Evolutionary conservation across 345 rosid genomes (phyloP), one percentile per base, ranked within the genome.

Genomic region (Heritiera littoralis): DNA sequence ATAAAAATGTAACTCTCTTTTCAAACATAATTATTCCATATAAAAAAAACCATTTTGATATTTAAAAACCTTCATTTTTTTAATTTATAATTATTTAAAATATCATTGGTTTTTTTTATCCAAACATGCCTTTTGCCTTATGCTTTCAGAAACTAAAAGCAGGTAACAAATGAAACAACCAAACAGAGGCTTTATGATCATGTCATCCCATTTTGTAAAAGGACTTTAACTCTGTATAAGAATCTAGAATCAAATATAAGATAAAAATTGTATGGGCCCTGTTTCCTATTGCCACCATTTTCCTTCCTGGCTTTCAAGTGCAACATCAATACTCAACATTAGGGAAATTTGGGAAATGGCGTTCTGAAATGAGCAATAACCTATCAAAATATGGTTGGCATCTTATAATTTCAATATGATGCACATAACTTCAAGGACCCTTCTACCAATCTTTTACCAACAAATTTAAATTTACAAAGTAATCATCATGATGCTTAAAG

Each of bases 371-470:
- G 75, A 28, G 75, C 41, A 49, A 15, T 6, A 49, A 59, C 12
- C 18, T 15, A 28, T 23, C n/a, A 61, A 28, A 45, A 14, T 76
- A 74, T 46, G 20, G 78, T 35, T 38, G 43, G 60, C 55, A 73
- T 58, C 55, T 18, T 60, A 20, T 41, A 38, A 32, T 55, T 73
- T 20, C 13, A 35, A 18, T 38, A 55, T 38, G 74, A 46, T 48
- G 52, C 40, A 48, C 12, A 70, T 67, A 41, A 30, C 72, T n/a
- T 67, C 72, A 67, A 20, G n/a, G 68, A 14, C 52, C 72, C 28
- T 67, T n/a, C 28, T 17, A 67, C 52, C 23, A 43, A 6, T n/a
- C 45, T 43, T 45, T 18, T 67, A 67, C 43, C 52, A 18, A 41
- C 43, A 45, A 67, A 43, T 40, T 41, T 41, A 40, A 65, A 45